Evolutionary conservation across 441 rosid species (phyloP).

Genomic region (Manihot esculenta): DNA sequence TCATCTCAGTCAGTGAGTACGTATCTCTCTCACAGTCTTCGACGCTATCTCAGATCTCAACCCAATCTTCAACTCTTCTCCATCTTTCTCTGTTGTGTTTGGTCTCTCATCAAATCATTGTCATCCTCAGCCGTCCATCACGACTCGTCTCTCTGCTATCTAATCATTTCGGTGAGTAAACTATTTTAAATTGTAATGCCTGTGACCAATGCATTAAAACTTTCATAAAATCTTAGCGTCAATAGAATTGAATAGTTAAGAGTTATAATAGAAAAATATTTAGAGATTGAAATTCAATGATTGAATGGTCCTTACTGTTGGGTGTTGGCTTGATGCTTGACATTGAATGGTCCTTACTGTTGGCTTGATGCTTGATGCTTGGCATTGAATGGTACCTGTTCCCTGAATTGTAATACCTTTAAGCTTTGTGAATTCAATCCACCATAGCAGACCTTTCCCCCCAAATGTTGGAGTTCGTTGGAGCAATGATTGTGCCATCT

Average conservation of each 20-base stretch:
- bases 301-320: too few species aligned
- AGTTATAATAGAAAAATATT: conserved; percentile 6
- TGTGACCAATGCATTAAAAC: conserved; percentile 60
- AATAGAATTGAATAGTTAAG: conserved; percentile 16
- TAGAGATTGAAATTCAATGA: too few species aligned
- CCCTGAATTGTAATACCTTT: conserved; percentile 73
- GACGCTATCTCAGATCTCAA: too few species aligned
- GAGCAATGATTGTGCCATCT: conserved; percentile 89
- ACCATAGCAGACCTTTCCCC: conserved; percentile 65
- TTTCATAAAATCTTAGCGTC: conserved; percentile 89
- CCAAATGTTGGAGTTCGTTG: conserved; percentile 57
- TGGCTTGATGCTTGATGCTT: conserved; percentile 83
- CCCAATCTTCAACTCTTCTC: too few species aligned
- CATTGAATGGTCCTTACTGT: conserved; percentile 60
- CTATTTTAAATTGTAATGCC: conserved; percentile 93
- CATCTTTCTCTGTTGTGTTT: too few species aligned
- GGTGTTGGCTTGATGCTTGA: too few species aligned
- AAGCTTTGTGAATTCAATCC: conserved; percentile 87
- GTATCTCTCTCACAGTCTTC: too few species aligned
- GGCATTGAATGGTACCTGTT: conserved; percentile 84
- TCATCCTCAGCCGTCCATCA: too few species aligned
- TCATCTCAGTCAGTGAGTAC: too few species aligned
- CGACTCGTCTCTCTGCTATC: too few species aligned
- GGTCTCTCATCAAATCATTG: too few species aligned
- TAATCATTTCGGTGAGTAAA: too few species aligned